Percentiles rank a stretch among this genome's conserved stretches.
These are phyloP conservation scores for Chlorella sp. DNA, from an alignment of 139 green algal genomes.

Conservation along the genomic window DNA sequence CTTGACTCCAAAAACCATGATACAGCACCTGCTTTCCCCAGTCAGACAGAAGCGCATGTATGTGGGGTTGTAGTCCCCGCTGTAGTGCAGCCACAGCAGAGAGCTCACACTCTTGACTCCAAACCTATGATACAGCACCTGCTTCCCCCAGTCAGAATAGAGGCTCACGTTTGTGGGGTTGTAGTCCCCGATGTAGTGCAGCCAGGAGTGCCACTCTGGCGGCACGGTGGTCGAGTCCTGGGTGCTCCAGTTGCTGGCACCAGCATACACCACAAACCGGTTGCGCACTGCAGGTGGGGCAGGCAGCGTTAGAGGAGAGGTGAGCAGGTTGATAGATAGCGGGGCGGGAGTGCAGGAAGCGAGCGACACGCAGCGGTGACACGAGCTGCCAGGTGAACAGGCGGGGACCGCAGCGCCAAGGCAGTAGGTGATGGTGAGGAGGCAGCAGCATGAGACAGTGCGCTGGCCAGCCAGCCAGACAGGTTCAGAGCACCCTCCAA, in stretches of 20 bases:
- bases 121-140: too few relatives aligned
- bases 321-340: neutral
- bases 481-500: neutral
- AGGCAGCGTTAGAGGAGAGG: neutral
- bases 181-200: slow-evolving; percentile 71
- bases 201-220: slow-evolving; percentile 81
- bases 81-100: neutral
- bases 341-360: too few relatives aligned
- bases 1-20: too few relatives aligned
- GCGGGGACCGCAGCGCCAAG: too few relatives aligned
- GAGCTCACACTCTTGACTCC: too few relatives aligned
- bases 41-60: too few relatives aligned
- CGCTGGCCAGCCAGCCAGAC: neutral
- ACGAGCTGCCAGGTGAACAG: too few relatives aligned
- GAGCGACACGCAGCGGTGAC: neutral
- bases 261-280: slow-evolving; percentile 76
- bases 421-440: too few relatives aligned
- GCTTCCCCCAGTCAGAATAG: too few relatives aligned
- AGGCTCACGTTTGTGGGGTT: slow-evolving; percentile 52
- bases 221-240: slow-evolving; percentile 60
- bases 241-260: slow-evolving; percentile 38
- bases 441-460: neutral
- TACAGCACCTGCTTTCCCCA: too few relatives aligned
- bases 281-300: slow-evolving; percentile 53
- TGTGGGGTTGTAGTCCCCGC: neutral